Base-by-base conservation (phyloP, 768 basidiomycete genomes). In the Termitomyces eurrhizus region DNA sequence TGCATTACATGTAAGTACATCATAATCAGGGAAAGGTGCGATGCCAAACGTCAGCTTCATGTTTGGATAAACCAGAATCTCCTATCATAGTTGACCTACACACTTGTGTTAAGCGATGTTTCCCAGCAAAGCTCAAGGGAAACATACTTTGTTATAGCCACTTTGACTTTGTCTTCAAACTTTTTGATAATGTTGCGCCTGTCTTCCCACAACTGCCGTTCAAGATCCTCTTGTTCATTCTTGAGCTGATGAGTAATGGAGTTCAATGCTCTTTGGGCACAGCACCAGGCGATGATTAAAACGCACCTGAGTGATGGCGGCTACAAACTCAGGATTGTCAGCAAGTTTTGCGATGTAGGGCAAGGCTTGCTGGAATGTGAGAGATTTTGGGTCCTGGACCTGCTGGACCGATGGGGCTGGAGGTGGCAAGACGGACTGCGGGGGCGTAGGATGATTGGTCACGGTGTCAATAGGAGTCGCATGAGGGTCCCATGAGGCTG, bases 311-410 rank as follows among this genome's bases (percentile, higher is more conserved):
- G 72, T 73, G 42, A 92, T 66, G 18, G 78, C 68, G 29, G 75
- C 68, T 41, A 86, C 71, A 59, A 91, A 83, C 8, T 61, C 64
- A 18, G 80, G 75, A 67, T 87, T 79, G 52, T 81, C 78, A 42
- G 83, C 78, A 5, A 93, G 78, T 57, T 76, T 75, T 9, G 85
- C 84, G n/a, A 93, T 68, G 58, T 79, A 74, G 3, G 89, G 84
- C 32, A 93, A 76, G 0, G 90, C 81, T 65, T 92, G 86, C 64
- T 86, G 87, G 69, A 90, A 92, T 33, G 85, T 80, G 60, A 81
- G 73, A 26, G 71, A 71, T 57, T 78, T 81, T 53, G 80, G 62
- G 64, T 86, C 80, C 46, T 77, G 68, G n/a, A n/a, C 58, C 51
- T 63, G 66, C 57, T 59, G 46, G 4, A 45, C 49, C 33, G 55